Evolutionary conservation across 1,284 basidiomycete species (phyloP).

Genomic region (Caloboletus inedulis): DNA sequence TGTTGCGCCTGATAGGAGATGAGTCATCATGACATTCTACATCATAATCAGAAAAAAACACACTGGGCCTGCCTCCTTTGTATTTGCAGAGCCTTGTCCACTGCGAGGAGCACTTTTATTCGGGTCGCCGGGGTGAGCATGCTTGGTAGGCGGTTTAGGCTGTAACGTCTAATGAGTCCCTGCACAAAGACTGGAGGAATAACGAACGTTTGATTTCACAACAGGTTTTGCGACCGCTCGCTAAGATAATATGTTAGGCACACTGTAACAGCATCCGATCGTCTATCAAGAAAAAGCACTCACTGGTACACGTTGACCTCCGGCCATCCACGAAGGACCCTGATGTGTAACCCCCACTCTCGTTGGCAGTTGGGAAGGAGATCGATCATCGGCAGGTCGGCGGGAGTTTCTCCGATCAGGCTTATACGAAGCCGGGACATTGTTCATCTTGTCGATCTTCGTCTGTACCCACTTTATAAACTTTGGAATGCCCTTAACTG

Average conservation of each 20-base stretch:
- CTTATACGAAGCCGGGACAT: too few species aligned
- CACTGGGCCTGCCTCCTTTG: background rate
- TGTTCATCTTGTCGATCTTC: background rate
- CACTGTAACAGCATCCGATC: background rate
- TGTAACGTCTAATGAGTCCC: background rate
- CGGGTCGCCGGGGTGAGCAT: fast-evolving
- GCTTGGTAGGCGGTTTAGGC: background rate
- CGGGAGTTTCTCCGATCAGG: background rate
- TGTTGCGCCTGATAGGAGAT: background rate
- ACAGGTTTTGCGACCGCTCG: background rate
- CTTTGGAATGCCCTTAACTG: background rate
- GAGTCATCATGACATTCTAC: background rate
- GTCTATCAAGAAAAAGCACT: background rate
- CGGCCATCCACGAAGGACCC: background rate
- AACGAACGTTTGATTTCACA: background rate
- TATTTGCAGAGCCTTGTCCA: background rate
- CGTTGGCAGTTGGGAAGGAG: background rate
- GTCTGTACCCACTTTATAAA: background rate
- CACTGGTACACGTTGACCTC: background rate
- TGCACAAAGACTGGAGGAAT: background rate
- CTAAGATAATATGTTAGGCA: background rate
- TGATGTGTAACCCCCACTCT: background rate
- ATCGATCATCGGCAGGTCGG: background rate
- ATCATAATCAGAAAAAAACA: background rate
- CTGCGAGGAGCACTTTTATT: background rate